A percentile compares a stretch with the other conserved stretches of the same genome.
Evolutionary conservation across 345 rosid genomes (phyloP).

Genomic region (Dovyalis caffra): DNA sequence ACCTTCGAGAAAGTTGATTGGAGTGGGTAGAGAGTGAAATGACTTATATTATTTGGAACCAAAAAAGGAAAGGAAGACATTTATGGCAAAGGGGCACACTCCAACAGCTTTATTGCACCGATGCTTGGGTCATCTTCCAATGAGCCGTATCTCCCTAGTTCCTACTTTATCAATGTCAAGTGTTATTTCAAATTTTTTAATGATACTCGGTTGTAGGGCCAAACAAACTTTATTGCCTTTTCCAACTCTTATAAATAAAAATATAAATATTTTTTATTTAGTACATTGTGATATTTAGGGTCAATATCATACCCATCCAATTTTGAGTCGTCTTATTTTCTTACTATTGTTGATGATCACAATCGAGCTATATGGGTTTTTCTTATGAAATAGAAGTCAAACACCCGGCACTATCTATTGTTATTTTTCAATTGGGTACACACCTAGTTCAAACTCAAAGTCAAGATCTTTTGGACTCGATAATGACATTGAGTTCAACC

Average conservation of each 20-base stretch:
- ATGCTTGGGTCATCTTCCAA: background rate
- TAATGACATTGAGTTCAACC: no score
- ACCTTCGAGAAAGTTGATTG: conserved; percentile 19
- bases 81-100: background rate
- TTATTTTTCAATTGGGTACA: no score
- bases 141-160: background rate
- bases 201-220: background rate
- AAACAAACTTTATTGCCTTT: background rate
- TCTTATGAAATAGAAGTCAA: no score
- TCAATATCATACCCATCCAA: no score
- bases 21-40: background rate
- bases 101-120: background rate
- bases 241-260: background rate
- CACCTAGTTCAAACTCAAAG: no score
- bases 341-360: no score
- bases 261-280: background rate
- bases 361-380: no score
- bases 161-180: background rate
- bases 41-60: conserved; percentile 2
- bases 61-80: background rate
- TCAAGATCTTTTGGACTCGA: no score
- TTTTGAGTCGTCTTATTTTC: no score
- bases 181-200: no score
- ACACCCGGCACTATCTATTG: no score
- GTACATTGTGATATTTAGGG: no score